Conservation (phyloP, 495 filamentous ascomycete genomes). For the Hypomontagnella submonticulosa region DNA sequence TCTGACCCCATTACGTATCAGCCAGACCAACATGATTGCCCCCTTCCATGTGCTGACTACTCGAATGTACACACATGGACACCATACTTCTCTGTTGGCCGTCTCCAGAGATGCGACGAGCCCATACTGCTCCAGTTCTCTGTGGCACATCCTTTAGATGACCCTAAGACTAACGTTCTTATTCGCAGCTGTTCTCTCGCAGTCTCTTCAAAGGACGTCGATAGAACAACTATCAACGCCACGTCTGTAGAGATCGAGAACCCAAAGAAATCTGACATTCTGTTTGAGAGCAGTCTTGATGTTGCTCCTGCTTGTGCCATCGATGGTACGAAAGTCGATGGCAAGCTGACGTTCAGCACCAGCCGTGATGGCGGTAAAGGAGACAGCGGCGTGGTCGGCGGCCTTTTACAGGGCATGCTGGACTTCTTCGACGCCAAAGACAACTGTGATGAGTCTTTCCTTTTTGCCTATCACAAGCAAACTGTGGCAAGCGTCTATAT, state of each 20-base stretch:
- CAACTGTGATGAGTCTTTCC: slow-evolving; percentile 2
- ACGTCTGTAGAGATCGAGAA: too few relatives aligned
- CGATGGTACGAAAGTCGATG: background rate
- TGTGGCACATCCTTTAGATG: background rate
- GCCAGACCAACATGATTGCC: slow-evolving; percentile 1
- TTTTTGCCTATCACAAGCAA: slow-evolving; percentile 2
- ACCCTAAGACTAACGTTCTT: background rate
- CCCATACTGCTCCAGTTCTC: background rate
- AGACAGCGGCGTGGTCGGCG: background rate
- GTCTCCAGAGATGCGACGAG: slow-evolving; percentile 1
- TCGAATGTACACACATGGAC: slow-evolving; percentile 1
- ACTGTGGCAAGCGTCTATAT: background rate
- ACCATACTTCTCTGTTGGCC: slow-evolving; percentile 1
- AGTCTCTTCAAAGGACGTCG: background rate
- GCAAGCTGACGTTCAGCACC: background rate
- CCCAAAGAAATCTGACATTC: too few relatives aligned
- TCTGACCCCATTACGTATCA: background rate
- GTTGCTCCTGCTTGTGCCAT: background rate
- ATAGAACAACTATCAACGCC: background rate
- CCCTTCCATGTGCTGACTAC: slow-evolving; percentile 1
- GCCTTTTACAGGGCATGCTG: background rate
- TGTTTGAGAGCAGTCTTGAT: background rate
- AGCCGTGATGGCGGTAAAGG: background rate
- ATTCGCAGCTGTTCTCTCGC: slow-evolving; percentile 1
- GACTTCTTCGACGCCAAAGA: background rate